Base-by-base conservation (phyloP, 1,284 basidiomycete genomes). In the Irpex sp. region DNA sequence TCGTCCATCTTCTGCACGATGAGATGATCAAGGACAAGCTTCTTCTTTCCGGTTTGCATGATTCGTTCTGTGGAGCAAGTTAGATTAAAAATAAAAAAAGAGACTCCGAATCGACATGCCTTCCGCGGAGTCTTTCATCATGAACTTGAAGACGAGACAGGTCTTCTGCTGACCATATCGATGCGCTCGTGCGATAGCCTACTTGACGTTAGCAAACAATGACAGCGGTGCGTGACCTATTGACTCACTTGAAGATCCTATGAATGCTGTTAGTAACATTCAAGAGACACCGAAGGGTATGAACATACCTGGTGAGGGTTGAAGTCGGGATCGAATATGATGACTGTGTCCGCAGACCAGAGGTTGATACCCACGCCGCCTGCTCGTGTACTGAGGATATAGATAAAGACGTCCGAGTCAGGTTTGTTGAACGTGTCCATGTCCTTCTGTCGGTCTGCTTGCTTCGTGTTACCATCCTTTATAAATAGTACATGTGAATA, bases 341-440 rank as follows among this genome's bases (percentile, higher is more conserved):
- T 94, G 53, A 98, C 95, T 1, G 92, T 94, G 68, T 96, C 93
- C 39, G 94, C 93, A 61, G 78, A 88, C 83, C 81, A 88, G 55
- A 97, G 81, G 71, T 97, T 98, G 75, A 98, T 97, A 36, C 96
- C 95, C 58, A 98, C 91, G 63, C 96, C 96, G 48, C 96, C 96
- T 47, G 97, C 97, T 53, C 97, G 86, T 33, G 97, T 99, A 4
- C 93, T 93, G 42, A 99, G 80, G 8, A 99, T 78, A 73, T 93
- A 98, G 65, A 98, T 88, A 74, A 96, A 96, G 61, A 90, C 77
- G 57, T 96, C 93, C 1, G 94, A 96, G 57, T 83, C 84, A 2
- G 88, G 87, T 45, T 85, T 87, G 72, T 98, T 98, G 79, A 93
- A 98, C 65, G 88, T 87, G 68, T 98, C 96, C 86, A 98, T 97